These are phyloP conservation scores for Pisolithus albus DNA, from an alignment of 768 basidiomycete genomes.

Conservation along the genomic window DNA sequence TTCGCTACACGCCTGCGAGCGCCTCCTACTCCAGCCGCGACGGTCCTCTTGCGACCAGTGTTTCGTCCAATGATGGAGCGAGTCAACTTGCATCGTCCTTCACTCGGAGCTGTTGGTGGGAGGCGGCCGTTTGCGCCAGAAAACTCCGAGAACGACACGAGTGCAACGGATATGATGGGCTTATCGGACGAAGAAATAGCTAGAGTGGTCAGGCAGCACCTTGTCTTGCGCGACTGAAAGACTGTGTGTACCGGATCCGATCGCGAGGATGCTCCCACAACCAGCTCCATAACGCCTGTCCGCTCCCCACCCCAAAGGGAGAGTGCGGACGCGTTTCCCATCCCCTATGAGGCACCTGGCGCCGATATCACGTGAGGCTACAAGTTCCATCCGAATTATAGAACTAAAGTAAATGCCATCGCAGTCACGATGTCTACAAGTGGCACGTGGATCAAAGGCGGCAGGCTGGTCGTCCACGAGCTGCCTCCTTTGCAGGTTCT, in stretches of 20 bases:
- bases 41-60: constrained; percentile 5
- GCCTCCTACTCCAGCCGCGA: constrained; percentile 10
- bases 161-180: constrained; percentile 42
- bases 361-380: constrained; percentile 83
- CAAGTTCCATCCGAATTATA: constrained; percentile 9
- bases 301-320: constrained; percentile 31
- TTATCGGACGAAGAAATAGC: constrained; percentile 81
- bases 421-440: constrained; percentile 90
- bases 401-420: constrained; percentile 3
- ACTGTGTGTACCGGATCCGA: constrained; percentile 20
- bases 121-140: too few relatives aligned
- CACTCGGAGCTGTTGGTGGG: constrained; percentile 14
- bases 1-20: constrained; percentile 46
- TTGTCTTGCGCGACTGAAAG: constrained; percentile 68
- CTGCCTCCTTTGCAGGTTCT: constrained; percentile 62
- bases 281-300: constrained; percentile 21
- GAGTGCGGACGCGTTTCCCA: constrained; percentile 71
- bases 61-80: constrained; percentile 19
- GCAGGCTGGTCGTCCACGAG: constrained; percentile 52
- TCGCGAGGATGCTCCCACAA: constrained; percentile 20
- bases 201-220: constrained; percentile 69
- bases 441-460: constrained; percentile 78
- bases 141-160: constrained; percentile 18
- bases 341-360: constrained; percentile 80
- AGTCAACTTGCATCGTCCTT: constrained; percentile 23